phyloP scores from a whole-genome alignment of 257 asterid genomes.

The Hygrophila difformis region DNA sequence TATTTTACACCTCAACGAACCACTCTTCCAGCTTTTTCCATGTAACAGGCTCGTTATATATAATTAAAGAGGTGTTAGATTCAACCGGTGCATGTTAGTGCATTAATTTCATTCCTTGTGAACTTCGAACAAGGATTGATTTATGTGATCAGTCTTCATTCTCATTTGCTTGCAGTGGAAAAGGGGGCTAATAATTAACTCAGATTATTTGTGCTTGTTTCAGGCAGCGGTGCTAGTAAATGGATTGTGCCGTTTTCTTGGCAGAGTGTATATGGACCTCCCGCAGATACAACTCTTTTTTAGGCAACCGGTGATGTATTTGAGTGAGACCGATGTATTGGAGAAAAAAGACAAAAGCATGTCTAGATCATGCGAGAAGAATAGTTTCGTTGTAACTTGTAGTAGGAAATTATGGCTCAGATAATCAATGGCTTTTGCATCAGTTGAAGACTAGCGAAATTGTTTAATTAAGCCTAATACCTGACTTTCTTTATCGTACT shows the following conservation, averaged over 20 bases:
- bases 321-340: neutral
- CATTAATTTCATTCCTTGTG: neutral
- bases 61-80: too few species aligned
- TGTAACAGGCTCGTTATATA: neutral
- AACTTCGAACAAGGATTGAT: too few species aligned
- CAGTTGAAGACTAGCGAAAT: too few species aligned
- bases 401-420: too few species aligned
- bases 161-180: neutral
- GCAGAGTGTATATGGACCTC: constrained; percentile 93
- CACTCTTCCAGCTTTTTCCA: neutral
- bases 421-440: too few species aligned
- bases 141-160: too few species aligned
- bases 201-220: neutral
- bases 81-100: too few species aligned
- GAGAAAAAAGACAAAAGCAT: neutral
- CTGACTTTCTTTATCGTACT: too few species aligned
- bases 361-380: too few species aligned
- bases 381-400: too few species aligned
- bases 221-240: constrained; percentile 47
- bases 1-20: constrained; percentile 2
- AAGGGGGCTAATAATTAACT: neutral
- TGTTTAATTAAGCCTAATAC: too few species aligned
- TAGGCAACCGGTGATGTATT: constrained; percentile 22
- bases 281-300: constrained; percentile 67
- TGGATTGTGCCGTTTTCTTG: constrained; percentile 83